These are phyloP conservation scores for Cymbopogon citratus DNA, from an alignment of 176 grass and related monocot species.

Conservation along the genomic window DNA sequence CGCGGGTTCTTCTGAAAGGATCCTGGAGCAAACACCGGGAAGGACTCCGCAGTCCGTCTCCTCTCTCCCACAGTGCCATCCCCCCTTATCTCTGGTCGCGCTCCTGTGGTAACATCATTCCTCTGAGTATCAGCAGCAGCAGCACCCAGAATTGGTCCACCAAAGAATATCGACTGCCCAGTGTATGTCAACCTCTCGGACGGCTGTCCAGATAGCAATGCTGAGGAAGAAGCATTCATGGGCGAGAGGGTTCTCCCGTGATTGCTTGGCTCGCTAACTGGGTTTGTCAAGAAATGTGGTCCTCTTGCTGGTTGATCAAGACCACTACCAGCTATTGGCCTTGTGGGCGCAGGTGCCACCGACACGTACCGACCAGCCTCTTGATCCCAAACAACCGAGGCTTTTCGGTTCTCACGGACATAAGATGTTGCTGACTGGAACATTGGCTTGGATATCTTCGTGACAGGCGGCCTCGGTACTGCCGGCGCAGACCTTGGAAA, in stretches of 20 bases:
- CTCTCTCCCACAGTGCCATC: conserved; percentile 30
- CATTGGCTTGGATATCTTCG: conserved; percentile 39
- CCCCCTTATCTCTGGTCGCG: conserved; percentile 17
- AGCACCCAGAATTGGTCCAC: conserved; percentile 58
- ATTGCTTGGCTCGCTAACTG: conserved; percentile 28
- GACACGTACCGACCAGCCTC: conserved; percentile 78
- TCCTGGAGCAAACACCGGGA: conserved; percentile 64
- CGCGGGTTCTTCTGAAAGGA: conserved; percentile 48
- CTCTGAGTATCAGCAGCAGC: not conserved
- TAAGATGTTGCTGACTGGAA: conserved; percentile 60
- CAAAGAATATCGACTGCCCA: conserved; percentile 88
- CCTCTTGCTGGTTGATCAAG: conserved; percentile 13
- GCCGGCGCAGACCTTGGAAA: conserved; percentile 6
- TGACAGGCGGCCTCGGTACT: conserved; percentile 8
- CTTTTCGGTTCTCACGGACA: conserved; percentile 52
- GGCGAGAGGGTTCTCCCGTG: conserved; percentile 6
- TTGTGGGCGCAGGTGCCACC: conserved; percentile 8
- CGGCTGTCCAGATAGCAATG: conserved; percentile 29
- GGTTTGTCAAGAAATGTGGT: conserved; percentile 37
- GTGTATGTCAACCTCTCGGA: conserved; percentile 50
- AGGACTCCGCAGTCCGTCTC: conserved; percentile 29
- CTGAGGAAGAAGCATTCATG: conserved; percentile 11
- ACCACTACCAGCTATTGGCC: conserved; percentile 16
- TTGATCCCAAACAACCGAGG: conserved; percentile 88
- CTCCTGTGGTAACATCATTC: conserved; percentile 13